Evolutionary conservation across 2,329 filamentous ascomycete species (phyloP).

Genomic region (Aspergillus sp.): DNA sequence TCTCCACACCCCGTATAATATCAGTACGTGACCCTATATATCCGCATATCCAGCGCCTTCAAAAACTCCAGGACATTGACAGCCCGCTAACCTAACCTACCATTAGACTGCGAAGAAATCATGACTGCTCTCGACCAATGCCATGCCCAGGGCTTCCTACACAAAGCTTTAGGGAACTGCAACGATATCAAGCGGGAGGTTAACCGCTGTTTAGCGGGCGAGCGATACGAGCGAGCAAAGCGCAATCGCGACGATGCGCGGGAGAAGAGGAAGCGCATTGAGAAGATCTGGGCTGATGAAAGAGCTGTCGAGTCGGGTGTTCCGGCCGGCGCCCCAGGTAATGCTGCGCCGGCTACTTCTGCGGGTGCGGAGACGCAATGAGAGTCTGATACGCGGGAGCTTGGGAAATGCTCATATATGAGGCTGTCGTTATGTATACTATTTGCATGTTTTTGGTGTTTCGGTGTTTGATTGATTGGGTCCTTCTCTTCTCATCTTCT

Average conservation of each 20-base stretch:
- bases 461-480: neutral
- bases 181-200: constrained; percentile 81
- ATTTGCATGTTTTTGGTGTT: constrained; percentile 6
- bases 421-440: neutral
- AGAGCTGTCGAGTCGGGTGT: constrained; percentile 24
- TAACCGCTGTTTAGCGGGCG: constrained; percentile 77
- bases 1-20: constrained; percentile 87
- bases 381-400: neutral
- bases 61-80: neutral
- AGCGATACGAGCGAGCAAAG: constrained; percentile 75
- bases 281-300: constrained; percentile 72
- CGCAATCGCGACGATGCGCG: constrained; percentile 71
- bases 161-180: constrained; percentile 88
- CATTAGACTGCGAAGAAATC: constrained; percentile 84
- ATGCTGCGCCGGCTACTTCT: neutral
- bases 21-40: constrained; percentile 57
- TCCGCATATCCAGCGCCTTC: neutral
- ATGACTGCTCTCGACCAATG: constrained; percentile 95
- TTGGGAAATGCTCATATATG: neutral
- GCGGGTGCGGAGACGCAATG: constrained; percentile 4
- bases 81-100: constrained; percentile 9
- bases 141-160: constrained; percentile 86
- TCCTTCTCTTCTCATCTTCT: neutral
- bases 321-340: neutral
- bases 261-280: constrained; percentile 70